phyloP scores from a whole-genome alignment of 1,139 yeast genomes.

The Kodamaea arcana region DNA sequence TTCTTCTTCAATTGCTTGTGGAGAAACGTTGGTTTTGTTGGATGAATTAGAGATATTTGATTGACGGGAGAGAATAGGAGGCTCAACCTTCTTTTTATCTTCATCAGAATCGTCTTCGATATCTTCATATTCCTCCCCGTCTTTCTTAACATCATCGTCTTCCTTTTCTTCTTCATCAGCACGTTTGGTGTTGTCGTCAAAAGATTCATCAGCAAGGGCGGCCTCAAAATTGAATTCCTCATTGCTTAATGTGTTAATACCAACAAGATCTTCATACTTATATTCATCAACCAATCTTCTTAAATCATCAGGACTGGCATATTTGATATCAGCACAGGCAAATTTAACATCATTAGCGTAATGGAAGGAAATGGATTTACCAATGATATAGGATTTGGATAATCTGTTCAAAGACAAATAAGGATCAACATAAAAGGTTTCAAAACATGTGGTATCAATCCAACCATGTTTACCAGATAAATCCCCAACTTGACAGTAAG shows the following conservation, averaged over 20 bases:
- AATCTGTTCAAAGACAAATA: constrained; percentile 47
- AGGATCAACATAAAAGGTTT: constrained; percentile 49
- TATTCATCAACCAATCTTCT: constrained; percentile 25
- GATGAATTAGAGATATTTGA: constrained; percentile 8
- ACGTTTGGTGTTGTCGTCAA: constrained; percentile 6
- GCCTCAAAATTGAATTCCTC: constrained; percentile 12
- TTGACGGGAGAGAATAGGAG: constrained; percentile 1
- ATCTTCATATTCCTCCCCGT: constrained; percentile 4
- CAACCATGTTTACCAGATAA: constrained; percentile 62
- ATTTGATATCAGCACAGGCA: constrained; percentile 56
- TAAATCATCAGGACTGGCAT: constrained; percentile 25
- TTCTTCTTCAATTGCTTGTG: constrained; percentile 12
- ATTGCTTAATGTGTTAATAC: background rate
- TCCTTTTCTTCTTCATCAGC: constrained; percentile 3
- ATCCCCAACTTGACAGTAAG: constrained; percentile 58
- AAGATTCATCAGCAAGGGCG: constrained; percentile 15
- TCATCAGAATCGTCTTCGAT: constrained; percentile 3
- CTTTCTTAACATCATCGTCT: constrained; percentile 7
- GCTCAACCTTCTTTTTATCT: too few relatives aligned
- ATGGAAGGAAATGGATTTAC: constrained; percentile 51
- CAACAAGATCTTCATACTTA: constrained; percentile 6
- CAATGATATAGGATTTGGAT: constrained; percentile 48
- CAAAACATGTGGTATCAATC: constrained; percentile 53
- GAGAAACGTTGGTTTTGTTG: constrained; percentile 4
- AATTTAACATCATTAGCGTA: constrained; percentile 45